A percentile compares a stretch with the other conserved stretches of the same genome.
phyloP scores from a whole-genome alignment of 2,329 filamentous ascomycete species.

The Pseudogymnoascus sp. region DNA sequence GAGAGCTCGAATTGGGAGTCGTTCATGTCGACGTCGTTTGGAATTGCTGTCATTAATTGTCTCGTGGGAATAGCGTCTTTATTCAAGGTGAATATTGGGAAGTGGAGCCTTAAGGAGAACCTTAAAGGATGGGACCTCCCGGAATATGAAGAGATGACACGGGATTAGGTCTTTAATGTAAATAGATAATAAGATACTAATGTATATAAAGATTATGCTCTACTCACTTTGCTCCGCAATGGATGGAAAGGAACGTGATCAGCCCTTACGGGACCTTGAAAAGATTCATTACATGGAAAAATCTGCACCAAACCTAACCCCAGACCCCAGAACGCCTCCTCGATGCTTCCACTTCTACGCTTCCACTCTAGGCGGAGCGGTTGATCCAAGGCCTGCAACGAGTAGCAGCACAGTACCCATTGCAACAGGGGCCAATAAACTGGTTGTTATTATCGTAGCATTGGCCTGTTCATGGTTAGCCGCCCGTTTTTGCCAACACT shows the following conservation, averaged over 20 bases:
- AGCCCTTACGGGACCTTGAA: neutral
- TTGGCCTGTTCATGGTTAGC: slow-evolving; percentile 8
- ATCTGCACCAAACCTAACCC: neutral
- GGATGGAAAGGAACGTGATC: neutral
- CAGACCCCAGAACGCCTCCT: neutral
- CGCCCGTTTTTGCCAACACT: neutral
- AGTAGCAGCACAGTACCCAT: slow-evolving; percentile 22
- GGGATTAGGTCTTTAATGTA: slow-evolving; percentile 22
- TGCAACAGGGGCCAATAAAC: slow-evolving; percentile 14
- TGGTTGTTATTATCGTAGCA: slow-evolving; percentile 3
- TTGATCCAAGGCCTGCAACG: slow-evolving; percentile 1
- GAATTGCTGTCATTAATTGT: slow-evolving; percentile 28
- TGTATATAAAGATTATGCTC: neutral
- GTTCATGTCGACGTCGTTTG: slow-evolving; percentile 27
- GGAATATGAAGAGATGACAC: slow-evolving; percentile 19
- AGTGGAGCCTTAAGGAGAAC: slow-evolving; percentile 28
- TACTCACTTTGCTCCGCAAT: neutral
- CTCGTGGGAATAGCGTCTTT: slow-evolving; percentile 27
- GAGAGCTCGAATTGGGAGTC: slow-evolving; percentile 1
- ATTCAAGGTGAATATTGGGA: slow-evolving; percentile 30
- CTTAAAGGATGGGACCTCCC: slow-evolving; percentile 33
- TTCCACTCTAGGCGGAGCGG: neutral
- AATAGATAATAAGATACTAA: neutral
- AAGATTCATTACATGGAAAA: neutral
- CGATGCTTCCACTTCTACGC: neutral